Base-by-base conservation (phyloP, 306 rosid genomes). In the Cicer bijugum region DNA sequence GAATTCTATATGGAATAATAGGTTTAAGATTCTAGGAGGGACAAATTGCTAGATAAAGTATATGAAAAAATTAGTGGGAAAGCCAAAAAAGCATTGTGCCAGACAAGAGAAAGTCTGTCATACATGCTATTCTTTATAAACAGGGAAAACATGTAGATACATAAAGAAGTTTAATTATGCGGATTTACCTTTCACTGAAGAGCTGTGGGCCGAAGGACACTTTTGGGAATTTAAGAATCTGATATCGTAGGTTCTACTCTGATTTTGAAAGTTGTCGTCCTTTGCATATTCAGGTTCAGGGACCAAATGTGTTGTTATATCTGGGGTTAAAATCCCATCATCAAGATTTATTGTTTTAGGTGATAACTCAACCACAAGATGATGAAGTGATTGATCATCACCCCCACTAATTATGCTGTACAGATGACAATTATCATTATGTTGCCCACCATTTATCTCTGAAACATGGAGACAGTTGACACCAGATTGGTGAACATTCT, bases 381-480 rank as follows among this genome's bases (percentile, higher is more conserved):
- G 86, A 79, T 88, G 77, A 75, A 91, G 89, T 12, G 90, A 94
- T 78, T 94, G 99, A 82, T 94, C 99, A 80, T 94, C 99, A 59
- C 99, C 97, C 59, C 99, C 99, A 74, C 95, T 94, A 37, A 91
- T 60, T 63, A 94, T 46, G 76, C 72, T 82, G 86, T 83, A 94
- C 68, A 77, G 39, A 45, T 58, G 75, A 75, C 82, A 75, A 73
- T 63, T 55, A n/a, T 76, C 79, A 76, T 71, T 52, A 53, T 64
- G 74, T 82, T 55, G 78, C 67, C 60, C 75, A 78, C 76, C 81
- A 66, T 76, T 82, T 59, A 82, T 85, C 83, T 82, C 84, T 20
- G 99, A 87, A 85, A 94, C 89, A 71, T 91, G 95, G 59, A 91
- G 92, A 85, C 91, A 94, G 78, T 94, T 94, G 78, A 94, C 97